A percentile compares a stretch with the other conserved stretches of the same genome.
These are phyloP conservation scores for Sindora glabra DNA, from an alignment of 306 rosid species.

Conservation along the genomic window DNA sequence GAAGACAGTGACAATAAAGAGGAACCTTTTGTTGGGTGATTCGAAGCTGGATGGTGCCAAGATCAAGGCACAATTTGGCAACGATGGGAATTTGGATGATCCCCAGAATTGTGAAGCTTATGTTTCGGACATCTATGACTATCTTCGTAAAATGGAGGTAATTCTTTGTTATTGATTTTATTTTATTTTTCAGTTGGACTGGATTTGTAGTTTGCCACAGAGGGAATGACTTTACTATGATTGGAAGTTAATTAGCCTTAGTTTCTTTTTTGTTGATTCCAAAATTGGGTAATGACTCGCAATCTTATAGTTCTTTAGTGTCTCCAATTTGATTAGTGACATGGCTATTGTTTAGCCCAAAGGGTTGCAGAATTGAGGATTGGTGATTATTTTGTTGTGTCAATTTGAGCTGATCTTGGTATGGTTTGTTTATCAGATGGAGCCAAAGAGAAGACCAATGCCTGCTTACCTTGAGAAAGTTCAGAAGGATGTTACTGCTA, in stretches of 20 bases:
- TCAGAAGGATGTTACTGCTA: constrained; percentile 41
- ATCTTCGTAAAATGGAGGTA: constrained; percentile 45
- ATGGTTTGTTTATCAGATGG: constrained; percentile 17
- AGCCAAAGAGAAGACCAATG: constrained; percentile 36
- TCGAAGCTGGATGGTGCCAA: not conserved
- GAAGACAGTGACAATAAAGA: not conserved
- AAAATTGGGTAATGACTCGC: not conserved
- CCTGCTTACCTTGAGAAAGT: constrained; percentile 30
- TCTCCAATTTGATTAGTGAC: not conserved
- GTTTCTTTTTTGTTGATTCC: too few species aligned
- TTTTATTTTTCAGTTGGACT: too few species aligned
- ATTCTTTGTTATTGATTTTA: too few species aligned
- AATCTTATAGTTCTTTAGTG: not conserved
- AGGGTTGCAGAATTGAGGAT: not conserved
- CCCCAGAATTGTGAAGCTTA: constrained; percentile 36
- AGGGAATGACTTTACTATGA: too few species aligned
- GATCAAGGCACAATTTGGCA: not conserved
- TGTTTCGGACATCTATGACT: constrained; percentile 33
- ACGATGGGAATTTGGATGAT: constrained; percentile 18
- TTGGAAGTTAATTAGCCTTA: too few species aligned
- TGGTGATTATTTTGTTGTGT: not conserved
- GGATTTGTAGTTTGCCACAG: too few species aligned
- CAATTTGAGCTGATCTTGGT: not conserved
- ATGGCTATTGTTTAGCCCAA: not conserved
- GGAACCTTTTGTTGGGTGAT: not conserved